Conservation (phyloP, 1,139 yeast genomes). For the Pichia sp. region DNA sequence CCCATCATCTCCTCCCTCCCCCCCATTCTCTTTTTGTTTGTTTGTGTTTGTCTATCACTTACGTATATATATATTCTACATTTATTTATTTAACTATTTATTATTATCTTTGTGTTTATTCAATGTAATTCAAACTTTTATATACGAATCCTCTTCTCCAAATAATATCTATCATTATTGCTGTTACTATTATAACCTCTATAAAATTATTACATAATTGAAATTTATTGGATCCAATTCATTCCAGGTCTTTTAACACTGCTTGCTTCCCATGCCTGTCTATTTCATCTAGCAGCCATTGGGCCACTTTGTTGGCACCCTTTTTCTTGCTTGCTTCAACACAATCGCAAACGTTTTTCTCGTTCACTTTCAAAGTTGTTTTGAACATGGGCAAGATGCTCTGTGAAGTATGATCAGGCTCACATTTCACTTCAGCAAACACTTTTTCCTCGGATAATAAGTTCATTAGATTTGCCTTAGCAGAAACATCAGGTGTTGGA, state of each 20-base stretch:
- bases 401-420: slow-evolving; percentile 30
- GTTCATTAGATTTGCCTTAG: slow-evolving; percentile 10
- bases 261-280: slow-evolving; percentile 12
- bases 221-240: not conserved
- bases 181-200: not conserved
- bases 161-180: too few species aligned
- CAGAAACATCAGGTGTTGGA: slow-evolving; percentile 4
- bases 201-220: not conserved
- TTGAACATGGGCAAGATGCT: slow-evolving; percentile 30
- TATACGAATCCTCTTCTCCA: too few species aligned
- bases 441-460: slow-evolving; percentile 39
- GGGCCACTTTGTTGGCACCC: slow-evolving; percentile 47
- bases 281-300: slow-evolving; percentile 37
- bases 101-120: not conserved
- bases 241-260: slow-evolving; percentile 16
- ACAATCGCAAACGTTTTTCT: slow-evolving; percentile 37
- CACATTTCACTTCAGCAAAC: slow-evolving; percentile 38
- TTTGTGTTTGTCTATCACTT: slow-evolving; percentile 4
- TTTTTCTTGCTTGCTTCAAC: slow-evolving; percentile 41
- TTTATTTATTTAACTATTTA: not conserved
- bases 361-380: slow-evolving; percentile 39
- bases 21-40: slow-evolving; percentile 3
- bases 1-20: not conserved
- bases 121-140: too few species aligned
- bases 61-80: slow-evolving; percentile 6